Evolutionary conservation across 164 flowering plant species (phyloP).

Genomic region (Magnolia officinalis): DNA sequence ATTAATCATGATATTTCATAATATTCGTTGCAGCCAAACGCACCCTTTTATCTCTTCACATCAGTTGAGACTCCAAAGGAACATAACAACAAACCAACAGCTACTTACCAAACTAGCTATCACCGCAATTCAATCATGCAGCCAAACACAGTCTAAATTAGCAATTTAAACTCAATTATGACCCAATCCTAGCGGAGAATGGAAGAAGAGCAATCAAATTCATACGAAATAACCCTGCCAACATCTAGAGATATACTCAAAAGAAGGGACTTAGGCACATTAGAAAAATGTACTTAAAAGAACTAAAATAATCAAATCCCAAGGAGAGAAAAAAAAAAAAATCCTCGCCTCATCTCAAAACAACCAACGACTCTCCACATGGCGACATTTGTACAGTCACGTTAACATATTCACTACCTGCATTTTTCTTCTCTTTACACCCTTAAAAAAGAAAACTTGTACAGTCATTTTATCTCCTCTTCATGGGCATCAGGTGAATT

Average conservation of each 20-base stretch:
- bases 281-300: slow-evolving; percentile 20
- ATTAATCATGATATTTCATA: no score
- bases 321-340: slow-evolving; percentile 12
- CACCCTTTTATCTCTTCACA: no score
- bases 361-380: slow-evolving; percentile 46
- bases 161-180: neutral
- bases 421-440: slow-evolving; percentile 44
- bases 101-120: no score
- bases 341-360: slow-evolving; percentile 39
- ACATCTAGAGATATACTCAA: slow-evolving; percentile 1
- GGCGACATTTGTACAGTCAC: slow-evolving; percentile 64
- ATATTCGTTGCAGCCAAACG: no score
- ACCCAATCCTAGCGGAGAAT: no score
- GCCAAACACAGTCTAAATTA: no score
- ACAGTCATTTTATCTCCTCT: slow-evolving; percentile 43
- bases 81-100: no score
- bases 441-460: slow-evolving; percentile 36
- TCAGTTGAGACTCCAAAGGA: no score
- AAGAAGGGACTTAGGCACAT: neutral
- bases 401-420: slow-evolving; percentile 40
- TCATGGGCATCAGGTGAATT: slow-evolving; percentile 48
- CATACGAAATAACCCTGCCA: neutral
- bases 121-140: no score
- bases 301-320: neutral
- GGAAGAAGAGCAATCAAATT: neutral